phyloP scores from a whole-genome alignment of 371 early-diverging fungal species.

The Funneliformis caledonium region DNA sequence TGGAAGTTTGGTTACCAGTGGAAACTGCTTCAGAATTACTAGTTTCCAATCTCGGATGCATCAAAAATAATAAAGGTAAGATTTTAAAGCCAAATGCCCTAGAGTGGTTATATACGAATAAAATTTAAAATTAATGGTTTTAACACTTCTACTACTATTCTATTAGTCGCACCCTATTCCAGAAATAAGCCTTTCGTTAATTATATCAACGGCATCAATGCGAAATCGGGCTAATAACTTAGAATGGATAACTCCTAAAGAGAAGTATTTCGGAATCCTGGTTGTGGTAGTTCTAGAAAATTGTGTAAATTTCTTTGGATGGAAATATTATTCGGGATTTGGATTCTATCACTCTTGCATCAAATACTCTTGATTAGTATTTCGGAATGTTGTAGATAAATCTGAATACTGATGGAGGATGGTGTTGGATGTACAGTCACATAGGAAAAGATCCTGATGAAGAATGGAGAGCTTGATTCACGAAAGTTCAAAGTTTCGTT shows the following conservation, averaged over 20 bases:
- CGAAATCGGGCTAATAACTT: background rate
- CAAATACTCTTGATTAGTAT: background rate
- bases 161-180: background rate
- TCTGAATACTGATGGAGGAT: background rate
- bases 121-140: constrained; percentile 20
- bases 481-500: no score
- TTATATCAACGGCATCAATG: no score
- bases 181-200: no score
- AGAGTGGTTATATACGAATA: constrained; percentile 22
- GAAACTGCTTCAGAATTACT: no score
- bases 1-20: constrained; percentile 23
- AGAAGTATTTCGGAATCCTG: no score
- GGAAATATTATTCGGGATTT: constrained; percentile 15
- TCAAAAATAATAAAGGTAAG: constrained; percentile 29
- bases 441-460: constrained; percentile 14
- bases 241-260: constrained; percentile 13
- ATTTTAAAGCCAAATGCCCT: constrained; percentile 16
- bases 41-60: constrained; percentile 17
- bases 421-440: background rate
- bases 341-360: background rate
- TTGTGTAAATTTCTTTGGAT: background rate
- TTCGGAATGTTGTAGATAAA: background rate
- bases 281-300: no score
- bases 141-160: background rate
- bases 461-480: constrained; percentile 18